phyloP scores from a whole-genome alignment of 139 green algal species.

The Nannochloris sp. region DNA sequence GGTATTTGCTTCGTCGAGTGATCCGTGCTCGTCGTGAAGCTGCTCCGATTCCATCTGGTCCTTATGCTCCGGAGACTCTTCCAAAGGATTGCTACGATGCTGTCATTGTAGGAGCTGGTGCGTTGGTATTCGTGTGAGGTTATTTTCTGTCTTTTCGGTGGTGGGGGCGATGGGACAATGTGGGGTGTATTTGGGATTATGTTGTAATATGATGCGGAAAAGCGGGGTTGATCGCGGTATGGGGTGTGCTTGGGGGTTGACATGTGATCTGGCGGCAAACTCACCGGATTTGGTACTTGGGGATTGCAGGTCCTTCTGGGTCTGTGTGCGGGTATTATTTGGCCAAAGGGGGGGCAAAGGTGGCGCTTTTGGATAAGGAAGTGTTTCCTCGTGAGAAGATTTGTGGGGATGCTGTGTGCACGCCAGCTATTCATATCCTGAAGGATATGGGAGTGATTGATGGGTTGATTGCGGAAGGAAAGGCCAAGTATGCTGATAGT shows the following conservation, averaged over 20 bases:
- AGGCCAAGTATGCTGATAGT: constrained; percentile 79
- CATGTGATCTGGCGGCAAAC: too few relatives aligned
- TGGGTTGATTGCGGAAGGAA: constrained; percentile 70
- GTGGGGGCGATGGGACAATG: too few relatives aligned
- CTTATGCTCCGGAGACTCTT: constrained; percentile 46
- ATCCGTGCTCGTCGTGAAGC: not conserved
- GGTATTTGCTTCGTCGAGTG: not conserved
- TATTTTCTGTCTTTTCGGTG: too few relatives aligned
- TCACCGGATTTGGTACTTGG: not conserved
- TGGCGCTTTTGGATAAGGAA: constrained; percentile 81
- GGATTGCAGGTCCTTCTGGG: constrained; percentile 55
- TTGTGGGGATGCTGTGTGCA: constrained; percentile 58
- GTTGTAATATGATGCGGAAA: too few relatives aligned
- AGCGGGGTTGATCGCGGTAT: too few relatives aligned
- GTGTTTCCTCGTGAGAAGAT: constrained; percentile 63
- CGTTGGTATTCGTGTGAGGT: too few relatives aligned
- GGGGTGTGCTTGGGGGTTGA: too few relatives aligned
- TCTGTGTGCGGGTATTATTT: constrained; percentile 62
- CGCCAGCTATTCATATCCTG: constrained; percentile 64
- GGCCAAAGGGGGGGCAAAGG: constrained; percentile 58
- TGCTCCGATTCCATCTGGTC: constrained; percentile 34
- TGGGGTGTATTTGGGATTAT: too few relatives aligned
- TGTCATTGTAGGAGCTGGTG: constrained; percentile 71
- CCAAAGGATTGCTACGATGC: constrained; percentile 66
- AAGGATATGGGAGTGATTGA: constrained; percentile 67